A percentile compares a stretch with the other conserved stretches of the same genome.
These are phyloP conservation scores for Ophiostoma populinum DNA, from an alignment of 2,329 filamentous ascomycete genomes.

Conservation along the genomic window DNA sequence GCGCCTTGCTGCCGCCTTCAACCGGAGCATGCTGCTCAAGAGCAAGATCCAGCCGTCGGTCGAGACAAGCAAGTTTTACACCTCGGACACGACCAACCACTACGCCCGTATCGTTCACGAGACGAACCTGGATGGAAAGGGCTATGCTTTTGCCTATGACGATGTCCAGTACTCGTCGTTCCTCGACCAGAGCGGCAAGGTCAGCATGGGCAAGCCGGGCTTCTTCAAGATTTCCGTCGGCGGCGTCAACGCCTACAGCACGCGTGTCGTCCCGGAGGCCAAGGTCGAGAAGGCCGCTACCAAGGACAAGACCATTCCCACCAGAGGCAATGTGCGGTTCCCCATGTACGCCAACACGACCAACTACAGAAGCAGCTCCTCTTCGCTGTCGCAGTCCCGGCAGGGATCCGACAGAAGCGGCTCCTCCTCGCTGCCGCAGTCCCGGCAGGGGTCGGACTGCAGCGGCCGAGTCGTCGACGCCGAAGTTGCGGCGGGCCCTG, in stretches of 20 bases:
- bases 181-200: slow-evolving; percentile 26
- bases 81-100: slow-evolving; percentile 33
- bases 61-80: slow-evolving; percentile 21
- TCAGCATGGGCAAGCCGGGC: background rate
- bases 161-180: slow-evolving; percentile 36
- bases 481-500: too few relatives aligned
- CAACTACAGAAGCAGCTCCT: background rate
- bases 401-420: too few relatives aligned
- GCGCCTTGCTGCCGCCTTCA: slow-evolving; percentile 29
- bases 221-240: slow-evolving; percentile 1
- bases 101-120: slow-evolving; percentile 39
- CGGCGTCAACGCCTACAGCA: background rate
- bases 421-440: too few relatives aligned
- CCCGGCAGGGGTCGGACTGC: too few relatives aligned
- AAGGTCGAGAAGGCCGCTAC: background rate
- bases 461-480: too few relatives aligned
- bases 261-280: background rate
- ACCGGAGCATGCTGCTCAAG: slow-evolving; percentile 35
- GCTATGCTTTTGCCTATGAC: slow-evolving; percentile 45
- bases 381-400: too few relatives aligned
- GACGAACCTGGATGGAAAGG: slow-evolving; percentile 32
- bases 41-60: slow-evolving; percentile 14
- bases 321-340: slow-evolving; percentile 1
- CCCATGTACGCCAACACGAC: slow-evolving; percentile 1
- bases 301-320: background rate